Evolutionary conservation across 371 early-diverging fungal genomes (phyloP).

Genomic region (Mortierella sp.): DNA sequence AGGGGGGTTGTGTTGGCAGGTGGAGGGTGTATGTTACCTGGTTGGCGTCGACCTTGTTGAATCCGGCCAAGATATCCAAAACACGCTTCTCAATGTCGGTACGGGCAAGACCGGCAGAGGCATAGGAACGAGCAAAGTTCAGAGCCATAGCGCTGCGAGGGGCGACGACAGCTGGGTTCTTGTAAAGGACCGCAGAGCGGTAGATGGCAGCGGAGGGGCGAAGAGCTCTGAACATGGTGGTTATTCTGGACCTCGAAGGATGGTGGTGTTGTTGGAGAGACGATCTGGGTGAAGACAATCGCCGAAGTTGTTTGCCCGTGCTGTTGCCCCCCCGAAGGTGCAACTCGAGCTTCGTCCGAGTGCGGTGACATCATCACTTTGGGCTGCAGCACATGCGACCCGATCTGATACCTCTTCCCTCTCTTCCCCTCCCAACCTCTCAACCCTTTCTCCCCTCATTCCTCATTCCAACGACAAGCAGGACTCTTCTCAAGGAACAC

Average conservation of each 20-base stretch:
- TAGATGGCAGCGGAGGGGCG: conserved; percentile 46
- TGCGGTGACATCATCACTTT: too few relatives aligned
- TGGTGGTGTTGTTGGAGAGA: not conserved
- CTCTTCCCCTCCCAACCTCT: too few relatives aligned
- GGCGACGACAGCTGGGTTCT: conserved; percentile 29
- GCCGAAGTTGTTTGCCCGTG: too few relatives aligned
- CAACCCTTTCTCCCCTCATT: too few relatives aligned
- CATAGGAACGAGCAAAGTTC: conserved; percentile 63
- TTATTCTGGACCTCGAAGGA: not conserved
- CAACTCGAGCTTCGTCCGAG: too few relatives aligned
- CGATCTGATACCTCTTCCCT: too few relatives aligned
- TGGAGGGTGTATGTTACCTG: conserved; percentile 78
- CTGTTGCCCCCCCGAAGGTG: too few relatives aligned
- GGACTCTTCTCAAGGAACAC: too few relatives aligned
- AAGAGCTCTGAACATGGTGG: conserved; percentile 45
- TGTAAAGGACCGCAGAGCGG: conserved; percentile 48
- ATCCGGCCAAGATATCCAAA: conserved; percentile 87
- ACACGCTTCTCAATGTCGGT: conserved; percentile 83
- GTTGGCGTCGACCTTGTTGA: conserved; percentile 91
- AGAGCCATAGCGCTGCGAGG: conserved; percentile 35
- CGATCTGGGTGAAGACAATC: not conserved
- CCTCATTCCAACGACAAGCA: too few relatives aligned
- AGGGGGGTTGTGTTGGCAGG: too few relatives aligned
- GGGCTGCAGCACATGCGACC: too few relatives aligned
- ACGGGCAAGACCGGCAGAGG: conserved; percentile 62